These are phyloP conservation scores for Lactuca sativa DNA, from an alignment of 129 eudicot genomes.

Conservation along the genomic window DNA sequence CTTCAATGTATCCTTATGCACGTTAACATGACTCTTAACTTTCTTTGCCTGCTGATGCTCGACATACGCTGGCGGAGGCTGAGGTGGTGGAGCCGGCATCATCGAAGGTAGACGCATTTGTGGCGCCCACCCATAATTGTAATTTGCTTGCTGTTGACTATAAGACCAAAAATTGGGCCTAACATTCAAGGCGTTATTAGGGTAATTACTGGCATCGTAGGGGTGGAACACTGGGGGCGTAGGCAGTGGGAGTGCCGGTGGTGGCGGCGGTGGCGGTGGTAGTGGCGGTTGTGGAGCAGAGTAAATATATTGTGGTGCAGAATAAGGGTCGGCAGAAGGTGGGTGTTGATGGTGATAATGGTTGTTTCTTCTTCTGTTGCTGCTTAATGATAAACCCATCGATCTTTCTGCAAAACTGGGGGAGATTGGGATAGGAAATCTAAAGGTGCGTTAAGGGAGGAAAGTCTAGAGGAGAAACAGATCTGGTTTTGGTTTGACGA, in stretches of 20 bases:
- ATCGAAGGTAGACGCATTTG: slow-evolving; percentile 33
- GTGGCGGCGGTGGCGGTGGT: slow-evolving; percentile 34
- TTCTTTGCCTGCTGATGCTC: slow-evolving; percentile 72
- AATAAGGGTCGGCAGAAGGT: slow-evolving; percentile 35
- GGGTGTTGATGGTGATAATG: slow-evolving; percentile 42
- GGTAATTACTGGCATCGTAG: slow-evolving; percentile 35
- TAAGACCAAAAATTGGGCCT: slow-evolving; percentile 50
- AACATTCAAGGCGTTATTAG: slow-evolving; percentile 33
- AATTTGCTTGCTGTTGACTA: slow-evolving; percentile 27
- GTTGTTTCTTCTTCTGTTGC: slow-evolving; percentile 46
- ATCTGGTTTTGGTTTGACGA: slow-evolving; percentile 26
- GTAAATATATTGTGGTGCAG: slow-evolving; percentile 40
- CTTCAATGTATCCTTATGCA: slow-evolving; percentile 74
- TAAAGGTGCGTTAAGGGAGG: slow-evolving; percentile 3
- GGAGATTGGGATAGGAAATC: slow-evolving; percentile 6
- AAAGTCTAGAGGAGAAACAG: slow-evolving; percentile 5
- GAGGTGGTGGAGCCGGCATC: slow-evolving; percentile 32
- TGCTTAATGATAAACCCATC: slow-evolving; percentile 55
- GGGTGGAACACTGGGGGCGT: slow-evolving; percentile 39
- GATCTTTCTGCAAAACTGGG: neutral
- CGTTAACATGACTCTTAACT: slow-evolving; percentile 82
- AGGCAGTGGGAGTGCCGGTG: slow-evolving; percentile 33
- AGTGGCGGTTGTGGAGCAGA: slow-evolving; percentile 36
- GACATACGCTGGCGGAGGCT: slow-evolving; percentile 46
- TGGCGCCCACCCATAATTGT: slow-evolving; percentile 39